Evolutionary conservation across 148 eudicot species (phyloP), one percentile per base, ranked within the genome.

Genomic region (Mesembryanthemum crystallinum): DNA sequence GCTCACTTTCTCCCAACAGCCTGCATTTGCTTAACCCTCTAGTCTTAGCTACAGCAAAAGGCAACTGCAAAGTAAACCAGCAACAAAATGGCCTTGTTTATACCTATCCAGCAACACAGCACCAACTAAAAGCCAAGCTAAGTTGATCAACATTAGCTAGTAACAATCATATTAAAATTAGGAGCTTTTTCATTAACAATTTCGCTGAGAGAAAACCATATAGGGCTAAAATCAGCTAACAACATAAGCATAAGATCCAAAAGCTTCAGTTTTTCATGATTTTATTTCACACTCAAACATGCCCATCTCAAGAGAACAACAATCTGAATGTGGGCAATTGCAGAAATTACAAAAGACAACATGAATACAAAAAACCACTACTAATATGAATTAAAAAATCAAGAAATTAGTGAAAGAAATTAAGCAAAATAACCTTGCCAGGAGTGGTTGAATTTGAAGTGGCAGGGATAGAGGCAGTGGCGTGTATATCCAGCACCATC

Each of bases 401-500:
- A 43, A 33, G 49, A 49, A 28, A 67, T 13, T 15, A 28, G 20
- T 23, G n/a, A 80, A 29, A 32, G 1, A 42, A 45, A 58, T 7
- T 71, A 43, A 72, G 39, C 61, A 47, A 62, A 45, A 7, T 65
- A 33, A 95, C 97, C 92, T 90, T 90, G 74, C 98, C 97, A 72
- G 98, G 98, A 76, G 97, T 87, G 42, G 98, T 90, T 57, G 87
- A 82, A 30, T 87, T 81, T 20, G 91, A 85, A 80, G 83, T 81
- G 68, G 86, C 72, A 63, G 83, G 86, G 21, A 82, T 35, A 20
- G 90, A 88, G 79, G 97, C 88, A 73, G 88, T 89, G 52, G 94
- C 93, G 60, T 92, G 91, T 73, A 95, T 81, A 76, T 95, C 97
- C 86, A 95, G 84, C 64, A 92, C 98, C 97, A 95, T 95, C 55